Conservation (phyloP, 768 basidiomycete genomes). For the Mycena crocata region DNA sequence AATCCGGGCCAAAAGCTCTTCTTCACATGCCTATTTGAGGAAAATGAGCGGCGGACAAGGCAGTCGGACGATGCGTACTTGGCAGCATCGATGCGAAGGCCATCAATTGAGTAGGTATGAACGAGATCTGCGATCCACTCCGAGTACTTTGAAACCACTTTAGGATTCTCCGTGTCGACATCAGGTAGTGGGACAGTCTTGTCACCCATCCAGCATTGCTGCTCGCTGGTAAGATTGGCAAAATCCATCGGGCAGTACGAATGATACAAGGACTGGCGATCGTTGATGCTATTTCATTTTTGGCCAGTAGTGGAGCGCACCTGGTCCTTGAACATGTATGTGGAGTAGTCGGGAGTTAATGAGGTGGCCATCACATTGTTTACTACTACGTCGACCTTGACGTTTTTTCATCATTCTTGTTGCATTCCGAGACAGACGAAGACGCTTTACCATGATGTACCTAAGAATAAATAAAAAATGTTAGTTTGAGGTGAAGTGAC, state of each 20-base stretch:
- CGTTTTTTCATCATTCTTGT: not conserved
- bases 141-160: constrained; percentile 71
- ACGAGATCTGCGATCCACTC: constrained; percentile 79
- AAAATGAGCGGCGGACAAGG: constrained; percentile 21
- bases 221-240: constrained; percentile 74
- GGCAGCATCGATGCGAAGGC: constrained; percentile 85
- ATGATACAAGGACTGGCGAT: constrained; percentile 72
- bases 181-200: constrained; percentile 79
- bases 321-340: constrained; percentile 74
- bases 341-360: constrained; percentile 70
- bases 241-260: constrained; percentile 82
- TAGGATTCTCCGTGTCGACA: constrained; percentile 77
- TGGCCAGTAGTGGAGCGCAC: constrained; percentile 46
- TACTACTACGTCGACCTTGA: constrained; percentile 79
- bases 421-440: not conserved
- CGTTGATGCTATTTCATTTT: not conserved
- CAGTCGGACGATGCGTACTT: constrained; percentile 48
- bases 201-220: constrained; percentile 89
- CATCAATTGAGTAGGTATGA: constrained; percentile 79
- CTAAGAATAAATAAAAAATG: constrained; percentile 34
- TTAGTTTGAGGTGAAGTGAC: not conserved
- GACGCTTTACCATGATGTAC: constrained; percentile 73
- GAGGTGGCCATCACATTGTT: constrained; percentile 88
- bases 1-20: constrained; percentile 83
- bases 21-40: constrained; percentile 75